A percentile compares a stretch with the other conserved stretches of the same genome.
Evolutionary conservation across 768 basidiomycete genomes (phyloP).

Genomic region (Mycena amicta): DNA sequence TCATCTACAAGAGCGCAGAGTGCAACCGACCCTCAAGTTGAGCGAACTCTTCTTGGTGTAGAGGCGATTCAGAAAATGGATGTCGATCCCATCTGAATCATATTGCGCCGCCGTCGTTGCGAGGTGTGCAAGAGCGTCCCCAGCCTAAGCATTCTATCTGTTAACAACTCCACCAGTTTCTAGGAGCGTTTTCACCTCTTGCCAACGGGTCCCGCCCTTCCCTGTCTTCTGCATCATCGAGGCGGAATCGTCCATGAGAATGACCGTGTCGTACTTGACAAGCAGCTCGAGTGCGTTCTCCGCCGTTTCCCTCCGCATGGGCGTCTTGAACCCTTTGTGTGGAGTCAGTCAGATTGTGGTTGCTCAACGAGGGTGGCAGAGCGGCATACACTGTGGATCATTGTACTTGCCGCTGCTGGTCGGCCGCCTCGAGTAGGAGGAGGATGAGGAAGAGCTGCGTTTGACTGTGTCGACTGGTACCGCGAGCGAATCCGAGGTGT

Average conservation of each 20-base stretch:
- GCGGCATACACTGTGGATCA: not conserved
- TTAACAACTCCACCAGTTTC: too few relatives aligned
- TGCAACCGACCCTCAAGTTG: not conserved
- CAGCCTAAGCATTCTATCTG: too few relatives aligned
- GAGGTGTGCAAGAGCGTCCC: slow-evolving; percentile 39
- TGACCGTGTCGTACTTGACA: slow-evolving; percentile 43
- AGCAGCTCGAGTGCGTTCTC: not conserved
- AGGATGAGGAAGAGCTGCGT: not conserved
- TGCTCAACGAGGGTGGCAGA: not conserved
- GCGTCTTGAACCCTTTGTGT: not conserved
- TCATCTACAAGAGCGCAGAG: not conserved
- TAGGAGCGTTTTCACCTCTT: not conserved
- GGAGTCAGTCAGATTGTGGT: not conserved
- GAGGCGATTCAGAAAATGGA: slow-evolving; percentile 46
- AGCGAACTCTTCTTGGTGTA: not conserved
- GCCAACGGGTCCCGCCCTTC: not conserved
- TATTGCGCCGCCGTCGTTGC: slow-evolving; percentile 41
- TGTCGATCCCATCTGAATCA: slow-evolving; percentile 49
- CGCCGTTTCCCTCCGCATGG: not conserved
- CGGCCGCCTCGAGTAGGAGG: not conserved
- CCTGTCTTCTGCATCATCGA: slow-evolving; percentile 36
- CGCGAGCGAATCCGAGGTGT: slow-evolving; percentile 1
- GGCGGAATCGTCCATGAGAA: slow-evolving; percentile 50
- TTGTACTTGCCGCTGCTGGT: not conserved
- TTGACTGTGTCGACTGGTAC: not conserved